Conservation (phyloP, 1,284 basidiomycete species). For the Anthracocystis setariae region DNA sequence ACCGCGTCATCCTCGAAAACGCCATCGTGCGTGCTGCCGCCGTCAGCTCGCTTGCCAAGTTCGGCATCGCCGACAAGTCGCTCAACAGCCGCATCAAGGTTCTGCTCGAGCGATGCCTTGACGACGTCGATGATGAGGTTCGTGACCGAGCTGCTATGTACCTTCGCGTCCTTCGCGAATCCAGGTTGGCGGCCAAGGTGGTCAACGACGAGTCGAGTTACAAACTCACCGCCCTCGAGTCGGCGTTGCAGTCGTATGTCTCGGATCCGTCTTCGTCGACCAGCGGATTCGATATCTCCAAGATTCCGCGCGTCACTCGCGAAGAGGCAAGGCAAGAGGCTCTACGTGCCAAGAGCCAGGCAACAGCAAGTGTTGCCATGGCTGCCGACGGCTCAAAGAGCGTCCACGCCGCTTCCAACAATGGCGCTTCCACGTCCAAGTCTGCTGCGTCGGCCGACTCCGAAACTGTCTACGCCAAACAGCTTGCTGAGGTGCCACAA, state of each 20-base stretch:
- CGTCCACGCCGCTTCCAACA: conserved; percentile 42
- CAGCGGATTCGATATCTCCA: conserved; percentile 58
- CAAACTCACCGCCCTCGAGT: conserved; percentile 62
- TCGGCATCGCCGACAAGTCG: conserved; percentile 83
- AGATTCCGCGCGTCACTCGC: conserved; percentile 56
- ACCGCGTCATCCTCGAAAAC: conserved; percentile 98
- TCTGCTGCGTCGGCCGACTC: conserved; percentile 24
- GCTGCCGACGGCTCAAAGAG: conserved; percentile 57
- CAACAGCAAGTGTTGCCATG: conserved; percentile 62
- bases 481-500: conserved; percentile 86
- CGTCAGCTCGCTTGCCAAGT: conserved; percentile 93
- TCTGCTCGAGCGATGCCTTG: conserved; percentile 78
- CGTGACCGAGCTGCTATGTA: conserved; percentile 96
- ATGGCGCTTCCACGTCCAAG: conserved; percentile 47
- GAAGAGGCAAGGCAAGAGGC: conserved; percentile 61
- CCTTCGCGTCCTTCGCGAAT: conserved; percentile 78
- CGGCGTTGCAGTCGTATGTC: conserved; percentile 57
- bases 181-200: conserved; percentile 82
- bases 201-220: conserved; percentile 82
- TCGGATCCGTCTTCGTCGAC: conserved; percentile 49
- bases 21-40: conserved; percentile 97
- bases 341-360: conserved; percentile 60
- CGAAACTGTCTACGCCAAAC: conserved; percentile 78
- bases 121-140: conserved; percentile 99
- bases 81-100: conserved; percentile 88